A percentile compares a stretch with the other conserved stretches of the same genome.
phyloP scores from a whole-genome alignment of 225 moss, liverwort and hornwort species.

The Physcomitrellopsis africana region DNA sequence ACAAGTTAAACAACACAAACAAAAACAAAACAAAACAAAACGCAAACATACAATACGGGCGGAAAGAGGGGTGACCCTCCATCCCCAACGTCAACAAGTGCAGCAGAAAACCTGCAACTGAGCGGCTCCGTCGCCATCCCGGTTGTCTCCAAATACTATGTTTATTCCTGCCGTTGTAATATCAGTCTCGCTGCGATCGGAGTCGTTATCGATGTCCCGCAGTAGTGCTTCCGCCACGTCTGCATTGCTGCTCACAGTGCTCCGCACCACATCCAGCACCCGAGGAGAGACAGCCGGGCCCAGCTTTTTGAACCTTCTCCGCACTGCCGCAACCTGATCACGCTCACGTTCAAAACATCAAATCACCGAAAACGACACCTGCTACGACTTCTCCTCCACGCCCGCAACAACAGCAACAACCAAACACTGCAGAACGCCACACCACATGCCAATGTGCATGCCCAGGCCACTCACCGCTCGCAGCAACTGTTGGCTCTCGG shows the following conservation, averaged over 20 bases:
- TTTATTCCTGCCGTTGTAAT: slow-evolving; percentile 73
- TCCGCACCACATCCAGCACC: slow-evolving; percentile 76
- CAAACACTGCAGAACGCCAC: background rate
- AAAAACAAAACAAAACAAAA: background rate
- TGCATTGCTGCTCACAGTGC: slow-evolving; percentile 66
- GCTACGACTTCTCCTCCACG: too few species aligned
- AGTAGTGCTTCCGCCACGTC: slow-evolving; percentile 91
- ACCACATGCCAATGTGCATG: background rate
- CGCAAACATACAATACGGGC: too few species aligned
- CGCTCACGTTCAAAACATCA: background rate
- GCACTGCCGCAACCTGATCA: slow-evolving; percentile 68
- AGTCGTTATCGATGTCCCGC: slow-evolving; percentile 95
- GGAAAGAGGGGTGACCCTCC: too few species aligned
- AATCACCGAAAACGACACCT: too few species aligned
- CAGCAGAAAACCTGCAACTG: slow-evolving; percentile 64
- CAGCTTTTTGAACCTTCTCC: slow-evolving; percentile 82
- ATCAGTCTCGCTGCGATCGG: slow-evolving; percentile 96
- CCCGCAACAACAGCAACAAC: slow-evolving; percentile 22
- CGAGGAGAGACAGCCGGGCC: slow-evolving; percentile 78
- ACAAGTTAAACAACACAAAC: background rate
- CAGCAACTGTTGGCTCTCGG: slow-evolving; percentile 91
- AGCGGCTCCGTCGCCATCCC: slow-evolving; percentile 91
- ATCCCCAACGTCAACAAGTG: slow-evolving; percentile 6
- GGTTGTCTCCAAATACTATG: slow-evolving; percentile 78
- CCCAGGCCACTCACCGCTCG: slow-evolving; percentile 64